Evolutionary conservation across 78 protist species (phyloP).

Genomic region (Pigoraptor vietnamica): DNA sequence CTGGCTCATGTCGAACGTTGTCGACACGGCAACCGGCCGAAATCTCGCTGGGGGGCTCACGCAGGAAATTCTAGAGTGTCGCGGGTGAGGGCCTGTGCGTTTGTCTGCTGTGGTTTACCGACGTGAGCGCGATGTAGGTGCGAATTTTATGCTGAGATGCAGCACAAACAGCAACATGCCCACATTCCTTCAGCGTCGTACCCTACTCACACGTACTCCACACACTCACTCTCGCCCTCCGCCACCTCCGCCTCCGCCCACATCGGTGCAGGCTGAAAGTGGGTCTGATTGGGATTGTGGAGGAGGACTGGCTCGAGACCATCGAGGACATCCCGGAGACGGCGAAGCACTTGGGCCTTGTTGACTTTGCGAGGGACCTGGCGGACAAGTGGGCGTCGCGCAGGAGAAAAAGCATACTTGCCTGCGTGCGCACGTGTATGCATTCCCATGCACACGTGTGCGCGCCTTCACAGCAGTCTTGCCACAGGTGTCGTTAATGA

Average conservation of each 20-base stretch:
- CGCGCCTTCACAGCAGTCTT: no score
- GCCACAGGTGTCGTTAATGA: no score
- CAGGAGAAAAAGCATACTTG: no score
- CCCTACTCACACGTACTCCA: no score
- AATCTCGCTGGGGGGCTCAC: not conserved
- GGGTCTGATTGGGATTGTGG: conserved; percentile 55
- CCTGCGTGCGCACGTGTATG: no score
- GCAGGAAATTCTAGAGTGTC: not conserved
- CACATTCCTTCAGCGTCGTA: no score
- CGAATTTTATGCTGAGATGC: no score
- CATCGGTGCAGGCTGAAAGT: conserved; percentile 16
- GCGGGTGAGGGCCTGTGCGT: not conserved
- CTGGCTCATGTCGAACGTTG: conserved; percentile 33
- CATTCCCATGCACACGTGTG: no score
- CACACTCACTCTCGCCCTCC: no score
- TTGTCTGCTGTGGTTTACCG: not conserved
- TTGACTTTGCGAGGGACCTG: not conserved
- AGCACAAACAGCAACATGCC: no score
- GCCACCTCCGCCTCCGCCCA: no score
- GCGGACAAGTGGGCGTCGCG: not conserved
- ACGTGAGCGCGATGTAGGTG: no score
- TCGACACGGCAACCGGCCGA: not conserved
- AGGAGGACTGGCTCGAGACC: conserved; percentile 38
- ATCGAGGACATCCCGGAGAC: not conserved
- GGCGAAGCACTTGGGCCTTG: not conserved